phyloP scores from a whole-genome alignment of 495 filamentous ascomycete species.

The Achaetomiella virescens region DNA sequence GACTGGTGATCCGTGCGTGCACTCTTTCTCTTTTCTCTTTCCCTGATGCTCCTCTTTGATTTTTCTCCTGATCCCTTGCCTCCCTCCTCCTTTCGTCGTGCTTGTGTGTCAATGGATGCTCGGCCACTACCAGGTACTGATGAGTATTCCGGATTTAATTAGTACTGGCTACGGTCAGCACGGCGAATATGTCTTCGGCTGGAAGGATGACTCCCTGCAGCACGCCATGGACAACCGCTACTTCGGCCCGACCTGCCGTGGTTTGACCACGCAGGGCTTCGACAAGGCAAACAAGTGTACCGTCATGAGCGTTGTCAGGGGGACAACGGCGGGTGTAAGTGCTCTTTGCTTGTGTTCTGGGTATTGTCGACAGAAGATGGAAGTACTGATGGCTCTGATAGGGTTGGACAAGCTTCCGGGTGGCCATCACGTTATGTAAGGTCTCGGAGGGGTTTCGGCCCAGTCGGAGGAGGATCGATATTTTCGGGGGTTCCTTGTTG shows the following conservation, averaged over 20 bases:
- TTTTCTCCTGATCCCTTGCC: not conserved
- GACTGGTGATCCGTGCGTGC: slow-evolving; percentile 34
- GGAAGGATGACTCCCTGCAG: slow-evolving; percentile 44
- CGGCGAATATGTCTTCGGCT: slow-evolving; percentile 49
- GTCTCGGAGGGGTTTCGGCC: no score
- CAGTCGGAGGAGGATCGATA: no score
- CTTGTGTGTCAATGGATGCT: no score
- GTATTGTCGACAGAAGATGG: not conserved
- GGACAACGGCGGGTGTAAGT: slow-evolving; percentile 39
- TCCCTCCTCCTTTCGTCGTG: not conserved
- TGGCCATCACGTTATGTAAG: slow-evolving; percentile 3
- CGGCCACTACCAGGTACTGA: no score
- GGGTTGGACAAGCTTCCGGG: not conserved
- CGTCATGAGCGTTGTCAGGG: slow-evolving; percentile 34
- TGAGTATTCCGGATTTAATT: no score
- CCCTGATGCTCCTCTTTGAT: not conserved
- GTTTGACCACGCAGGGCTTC: slow-evolving; percentile 34
- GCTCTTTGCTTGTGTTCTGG: not conserved
- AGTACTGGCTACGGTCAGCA: slow-evolving; percentile 32
- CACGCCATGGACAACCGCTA: slow-evolving; percentile 45
- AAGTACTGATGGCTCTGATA: not conserved
- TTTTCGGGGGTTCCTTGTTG: no score
- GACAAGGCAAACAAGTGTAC: slow-evolving; percentile 32
- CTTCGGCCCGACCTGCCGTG: slow-evolving; percentile 34
- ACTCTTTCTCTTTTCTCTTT: not conserved